Percentiles rank a stretch among this genome's conserved stretches.
These are phyloP conservation scores for Acephala macrosclerotiorum DNA, from an alignment of 2,329 filamentous ascomycete species.

Conservation along the genomic window DNA sequence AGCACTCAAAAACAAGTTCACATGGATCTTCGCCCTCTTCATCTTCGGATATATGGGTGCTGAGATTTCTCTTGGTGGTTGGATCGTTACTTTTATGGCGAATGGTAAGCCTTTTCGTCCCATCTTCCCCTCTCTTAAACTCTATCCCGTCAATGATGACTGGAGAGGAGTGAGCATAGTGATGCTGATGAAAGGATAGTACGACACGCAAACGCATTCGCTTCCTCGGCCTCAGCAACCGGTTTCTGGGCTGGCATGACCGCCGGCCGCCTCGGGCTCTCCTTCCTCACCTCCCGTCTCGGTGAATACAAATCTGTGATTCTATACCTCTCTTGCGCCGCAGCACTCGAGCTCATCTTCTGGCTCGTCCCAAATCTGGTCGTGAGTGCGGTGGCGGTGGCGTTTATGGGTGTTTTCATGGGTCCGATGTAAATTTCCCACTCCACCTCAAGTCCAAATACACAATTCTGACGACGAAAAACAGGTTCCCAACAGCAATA, in stretches of 20 bases:
- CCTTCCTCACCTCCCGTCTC: conserved; percentile 76
- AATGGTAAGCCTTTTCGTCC: no score
- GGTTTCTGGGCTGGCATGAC: conserved; percentile 88
- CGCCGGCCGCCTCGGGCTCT: conserved; percentile 73
- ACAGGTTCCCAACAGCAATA: conserved; percentile 72
- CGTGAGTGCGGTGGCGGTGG: conserved; percentile 74
- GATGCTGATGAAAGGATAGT: no score
- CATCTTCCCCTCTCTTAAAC: no score
- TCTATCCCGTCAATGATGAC: no score
- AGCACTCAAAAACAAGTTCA: conserved; percentile 57
- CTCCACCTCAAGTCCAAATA: no score
- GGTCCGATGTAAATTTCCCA: conserved; percentile 62
- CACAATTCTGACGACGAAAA: no score
- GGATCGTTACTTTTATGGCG: conserved; percentile 91
- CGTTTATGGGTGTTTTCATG: conserved; percentile 79
- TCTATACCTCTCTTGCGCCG: conserved; percentile 68
- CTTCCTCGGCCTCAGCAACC: conserved; percentile 77
- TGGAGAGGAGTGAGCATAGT: no score
- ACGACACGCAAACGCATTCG: conserved; percentile 72
- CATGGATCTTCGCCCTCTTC: conserved; percentile 78
- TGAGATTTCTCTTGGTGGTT: conserved; percentile 79
- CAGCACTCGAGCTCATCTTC: conserved; percentile 74
- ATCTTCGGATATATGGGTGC: conserved; percentile 80
- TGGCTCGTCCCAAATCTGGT: conserved; percentile 83
- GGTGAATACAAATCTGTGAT: conserved; percentile 74